Evolutionary conservation across 2,329 filamentous ascomycete species (phyloP).

Genomic region (Aureobasidium melanogenum): DNA sequence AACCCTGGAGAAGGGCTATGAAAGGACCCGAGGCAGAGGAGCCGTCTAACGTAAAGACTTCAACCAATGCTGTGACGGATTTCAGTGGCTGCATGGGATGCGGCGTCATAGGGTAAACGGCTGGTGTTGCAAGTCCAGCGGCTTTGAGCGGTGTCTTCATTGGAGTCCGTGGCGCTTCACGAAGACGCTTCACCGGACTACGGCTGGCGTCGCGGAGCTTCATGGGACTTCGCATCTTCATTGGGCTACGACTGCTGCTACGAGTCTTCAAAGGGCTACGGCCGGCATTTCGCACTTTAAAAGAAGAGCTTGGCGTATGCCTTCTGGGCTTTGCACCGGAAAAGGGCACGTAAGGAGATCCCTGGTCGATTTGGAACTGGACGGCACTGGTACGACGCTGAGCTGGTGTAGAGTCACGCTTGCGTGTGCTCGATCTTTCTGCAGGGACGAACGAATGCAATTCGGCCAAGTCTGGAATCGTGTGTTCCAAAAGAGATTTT

Average conservation of each 20-base stretch:
- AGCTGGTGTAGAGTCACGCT: not conserved
- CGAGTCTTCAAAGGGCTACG: not conserved
- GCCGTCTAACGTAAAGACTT: conserved; percentile 29
- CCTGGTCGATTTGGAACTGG: not conserved
- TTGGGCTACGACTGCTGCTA: not conserved
- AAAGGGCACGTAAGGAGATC: not conserved
- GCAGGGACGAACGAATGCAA: not conserved
- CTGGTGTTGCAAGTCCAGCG: conserved; percentile 19
- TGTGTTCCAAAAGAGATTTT: not conserved
- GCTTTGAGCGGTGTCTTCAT: conserved; percentile 23
- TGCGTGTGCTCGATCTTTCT: not conserved
- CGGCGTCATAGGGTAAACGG: conserved; percentile 26
- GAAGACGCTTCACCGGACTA: conserved; percentile 20
- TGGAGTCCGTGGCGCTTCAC: conserved; percentile 12
- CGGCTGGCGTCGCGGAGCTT: not conserved
- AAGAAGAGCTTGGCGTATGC: conserved; percentile 11
- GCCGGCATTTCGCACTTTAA: not conserved
- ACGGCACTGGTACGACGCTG: not conserved
- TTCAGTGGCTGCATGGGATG: conserved; percentile 26
- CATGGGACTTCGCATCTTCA: not conserved
- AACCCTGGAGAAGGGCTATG: conserved; percentile 24
- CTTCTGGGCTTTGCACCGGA: conserved; percentile 8
- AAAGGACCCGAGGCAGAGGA: conserved; percentile 27
- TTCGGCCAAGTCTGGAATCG: not conserved
- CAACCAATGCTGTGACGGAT: conserved; percentile 26